Evolutionary conservation across 345 rosid genomes (phyloP), one percentile per base, ranked within the genome.

Genomic region (Cardamine resedifolia): DNA sequence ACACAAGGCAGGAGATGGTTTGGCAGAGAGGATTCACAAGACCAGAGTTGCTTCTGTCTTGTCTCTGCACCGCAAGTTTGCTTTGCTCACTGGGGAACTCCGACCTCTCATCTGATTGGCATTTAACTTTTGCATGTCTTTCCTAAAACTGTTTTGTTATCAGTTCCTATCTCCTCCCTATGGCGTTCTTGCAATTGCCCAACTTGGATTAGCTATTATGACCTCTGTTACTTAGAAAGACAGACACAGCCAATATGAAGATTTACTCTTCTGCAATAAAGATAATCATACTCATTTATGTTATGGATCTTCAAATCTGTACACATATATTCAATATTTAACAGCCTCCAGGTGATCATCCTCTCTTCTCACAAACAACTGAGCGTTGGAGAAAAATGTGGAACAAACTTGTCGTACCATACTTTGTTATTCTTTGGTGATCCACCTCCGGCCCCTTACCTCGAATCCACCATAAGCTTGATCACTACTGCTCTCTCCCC

Each of bases 401-500:
- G 76, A 53, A 63, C 56, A 72, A 39, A 41, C 47, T 58, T 11
- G 19, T 36, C 19, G 1, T 19, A 19, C 0, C 0, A 58, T 38
- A 61, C 7, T 24, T 61, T 39, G 31, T 68, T 88, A 91, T 36
- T 87, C 97, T 77, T 84, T 91, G 23, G 87, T 91, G 73, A 88
- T 80, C 99, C 96, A 95, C 78, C 97, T 85, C 27, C 77, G 75
- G 41, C 96, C 99, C 53, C 96, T 79, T 49, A 86, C 80, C 62
- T 85, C 89, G 76, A 77, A 86, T 41, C 88, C 90, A 58, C 87
- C 85, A 68, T 81, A 85, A 79, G 84, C 84, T 74, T 91, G 97
- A 66, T 95, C 97, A 43, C 92, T 86, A 79, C 97, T 89, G 80
- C 99, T 88, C 80, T 95, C 97, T 72, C 99, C 97, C 44, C 99